A percentile compares a stretch with the other conserved stretches of the same genome.
Conservation (phyloP, 208 protist genomes). For the Acanthamoeba sp. region DNA sequence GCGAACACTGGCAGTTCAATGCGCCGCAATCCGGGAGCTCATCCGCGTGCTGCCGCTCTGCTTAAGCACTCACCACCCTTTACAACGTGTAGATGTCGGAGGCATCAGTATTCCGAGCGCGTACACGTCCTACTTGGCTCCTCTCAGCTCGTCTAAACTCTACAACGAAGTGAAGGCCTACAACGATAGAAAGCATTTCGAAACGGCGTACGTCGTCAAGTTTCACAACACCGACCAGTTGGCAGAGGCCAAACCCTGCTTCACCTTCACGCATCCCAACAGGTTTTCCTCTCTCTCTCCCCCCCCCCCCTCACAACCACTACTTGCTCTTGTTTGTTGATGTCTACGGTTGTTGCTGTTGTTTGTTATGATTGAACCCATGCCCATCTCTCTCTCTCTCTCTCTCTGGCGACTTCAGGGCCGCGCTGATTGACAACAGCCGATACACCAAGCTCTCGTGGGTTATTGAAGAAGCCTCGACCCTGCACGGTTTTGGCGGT, state of each 20-base stretch:
- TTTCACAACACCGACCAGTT: slow-evolving; percentile 87
- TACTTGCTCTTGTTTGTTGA: too few relatives aligned
- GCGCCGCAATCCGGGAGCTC: too few relatives aligned
- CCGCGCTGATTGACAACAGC: slow-evolving; percentile 82
- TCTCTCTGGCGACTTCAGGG: neutral
- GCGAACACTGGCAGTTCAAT: too few relatives aligned
- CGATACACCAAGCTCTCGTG: slow-evolving; percentile 80
- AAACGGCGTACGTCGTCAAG: slow-evolving; percentile 94
- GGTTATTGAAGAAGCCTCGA: slow-evolving; percentile 23
- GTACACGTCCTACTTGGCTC: slow-evolving; percentile 92
- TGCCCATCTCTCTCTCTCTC: too few relatives aligned
- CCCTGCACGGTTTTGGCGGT: slow-evolving; percentile 93
- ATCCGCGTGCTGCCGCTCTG: too few relatives aligned
- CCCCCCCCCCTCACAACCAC: neutral
- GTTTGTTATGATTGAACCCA: too few relatives aligned
- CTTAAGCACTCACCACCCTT: too few relatives aligned
- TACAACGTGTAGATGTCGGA: slow-evolving; percentile 75
- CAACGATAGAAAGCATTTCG: slow-evolving; percentile 83
- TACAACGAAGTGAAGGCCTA: slow-evolving; percentile 87
- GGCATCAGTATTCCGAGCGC: slow-evolving; percentile 85
- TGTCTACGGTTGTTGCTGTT: too few relatives aligned
- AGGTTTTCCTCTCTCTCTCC: neutral
- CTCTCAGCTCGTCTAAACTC: slow-evolving; percentile 87
- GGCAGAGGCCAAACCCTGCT: slow-evolving; percentile 83
- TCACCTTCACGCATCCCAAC: slow-evolving; percentile 92